Evolutionary conservation across 768 basidiomycete species (phyloP).

Genomic region (Agaricus sinodeliciosus): DNA sequence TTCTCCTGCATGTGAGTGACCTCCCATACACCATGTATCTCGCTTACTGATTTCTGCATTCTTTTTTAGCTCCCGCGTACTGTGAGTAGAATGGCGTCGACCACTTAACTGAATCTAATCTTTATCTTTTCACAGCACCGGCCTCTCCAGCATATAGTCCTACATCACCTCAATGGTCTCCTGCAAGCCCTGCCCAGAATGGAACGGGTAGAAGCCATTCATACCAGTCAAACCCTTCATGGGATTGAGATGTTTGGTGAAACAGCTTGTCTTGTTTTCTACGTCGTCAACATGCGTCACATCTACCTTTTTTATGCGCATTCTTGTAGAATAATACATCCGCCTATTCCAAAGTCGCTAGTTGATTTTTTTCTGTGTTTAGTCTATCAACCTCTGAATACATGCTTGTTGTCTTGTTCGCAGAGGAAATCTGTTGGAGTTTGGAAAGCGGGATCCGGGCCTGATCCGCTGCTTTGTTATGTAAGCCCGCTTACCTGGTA

Average conservation of each 20-base stretch:
- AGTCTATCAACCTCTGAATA: conserved; percentile 6
- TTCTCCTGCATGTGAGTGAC: conserved; percentile 75
- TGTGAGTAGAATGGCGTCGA: conserved; percentile 38
- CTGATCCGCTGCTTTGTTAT: conserved; percentile 3
- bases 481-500: not conserved
- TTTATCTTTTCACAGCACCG: conserved; percentile 42
- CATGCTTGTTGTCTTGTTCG: conserved; percentile 9
- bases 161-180: conserved; percentile 80
- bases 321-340: conserved; percentile 11
- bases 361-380: conserved; percentile 3
- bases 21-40: not conserved
- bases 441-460: too few relatives aligned
- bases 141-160: conserved; percentile 85
- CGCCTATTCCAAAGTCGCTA: conserved; percentile 10
- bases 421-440: conserved; percentile 6
- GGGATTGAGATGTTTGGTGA: conserved; percentile 31
- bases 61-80: conserved; percentile 62
- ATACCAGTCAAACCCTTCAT: conserved; percentile 46
- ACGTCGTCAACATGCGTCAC: conserved; percentile 4
- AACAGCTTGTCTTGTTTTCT: not conserved
- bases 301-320: conserved; percentile 11
- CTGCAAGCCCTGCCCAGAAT: conserved; percentile 69
- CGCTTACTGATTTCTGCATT: not conserved
- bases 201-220: conserved; percentile 33
- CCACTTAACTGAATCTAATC: conserved; percentile 14